Percentiles rank a stretch among this genome's conserved stretches.
These are phyloP conservation scores for Diaporthe batatas DNA, from an alignment of 2,329 filamentous ascomycete genomes.

Conservation along the genomic window DNA sequence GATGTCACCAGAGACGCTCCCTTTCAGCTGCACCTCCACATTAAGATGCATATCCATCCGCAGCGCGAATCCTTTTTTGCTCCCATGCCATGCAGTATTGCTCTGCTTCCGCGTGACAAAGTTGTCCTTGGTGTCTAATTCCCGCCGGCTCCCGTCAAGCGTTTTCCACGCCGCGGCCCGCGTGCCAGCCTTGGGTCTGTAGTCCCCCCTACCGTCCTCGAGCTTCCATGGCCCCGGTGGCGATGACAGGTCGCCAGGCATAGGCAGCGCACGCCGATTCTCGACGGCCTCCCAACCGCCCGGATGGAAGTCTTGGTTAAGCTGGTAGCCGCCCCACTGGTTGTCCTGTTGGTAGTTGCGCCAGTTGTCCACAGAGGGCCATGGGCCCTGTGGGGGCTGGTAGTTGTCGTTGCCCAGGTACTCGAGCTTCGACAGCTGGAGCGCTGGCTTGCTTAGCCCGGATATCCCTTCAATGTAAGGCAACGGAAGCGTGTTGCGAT, in stretches of 20 bases:
- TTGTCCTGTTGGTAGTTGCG: slow-evolving; percentile 18
- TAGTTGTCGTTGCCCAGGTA: slow-evolving; percentile 29
- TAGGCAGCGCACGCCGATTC: not conserved
- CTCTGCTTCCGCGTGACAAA: slow-evolving; percentile 25
- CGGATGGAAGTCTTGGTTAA: not conserved
- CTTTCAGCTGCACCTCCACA: slow-evolving; percentile 38
- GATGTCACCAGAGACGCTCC: slow-evolving; percentile 37
- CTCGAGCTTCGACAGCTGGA: slow-evolving; percentile 21
- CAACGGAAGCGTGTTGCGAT: not conserved
- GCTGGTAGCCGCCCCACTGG: not conserved
- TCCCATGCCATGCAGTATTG: slow-evolving; percentile 35
- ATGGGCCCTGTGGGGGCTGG: slow-evolving; percentile 2
- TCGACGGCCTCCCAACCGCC: slow-evolving; percentile 28
- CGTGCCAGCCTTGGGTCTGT: slow-evolving; percentile 12
- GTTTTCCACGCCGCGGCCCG: slow-evolving; percentile 37
- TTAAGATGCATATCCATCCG: slow-evolving; percentile 37
- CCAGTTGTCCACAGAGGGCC: not conserved
- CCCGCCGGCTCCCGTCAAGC: slow-evolving; percentile 17
- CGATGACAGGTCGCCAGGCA: slow-evolving; percentile 13
- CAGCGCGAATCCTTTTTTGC: slow-evolving; percentile 37
- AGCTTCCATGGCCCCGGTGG: slow-evolving; percentile 33
- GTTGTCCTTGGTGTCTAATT: slow-evolving; percentile 34
- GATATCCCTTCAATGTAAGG: not conserved
- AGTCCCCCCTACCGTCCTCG: slow-evolving; percentile 26
- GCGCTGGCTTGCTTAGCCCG: slow-evolving; percentile 15